Evolutionary conservation across 2,329 filamentous ascomycete genomes (phyloP), one percentile per base, ranked within the genome.

Genomic region (Cordyceps militaris): DNA sequence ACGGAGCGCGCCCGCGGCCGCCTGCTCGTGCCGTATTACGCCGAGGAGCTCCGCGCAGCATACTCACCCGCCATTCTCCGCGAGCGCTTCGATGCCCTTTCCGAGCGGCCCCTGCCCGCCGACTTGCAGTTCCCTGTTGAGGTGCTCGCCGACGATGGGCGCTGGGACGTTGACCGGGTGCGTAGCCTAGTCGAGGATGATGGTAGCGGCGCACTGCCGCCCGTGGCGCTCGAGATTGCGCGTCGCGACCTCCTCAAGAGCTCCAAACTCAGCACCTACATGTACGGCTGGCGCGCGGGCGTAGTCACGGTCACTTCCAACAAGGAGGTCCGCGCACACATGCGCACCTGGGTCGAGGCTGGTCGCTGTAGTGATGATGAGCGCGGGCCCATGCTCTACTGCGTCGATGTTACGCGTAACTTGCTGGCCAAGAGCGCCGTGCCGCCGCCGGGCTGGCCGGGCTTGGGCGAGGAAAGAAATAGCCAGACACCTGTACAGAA

Each of bases 271-370:
- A 71, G 70, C 34, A 71, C 73, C 24, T 73, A 73, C 60, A 66
- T 74, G 64, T 69, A 74, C 26, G 73, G 73, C 4, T 75, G 73
- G 73, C 67, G 64, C 16, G 64, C 61, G 13, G 66, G 66, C 9
- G 43, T 69, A 2, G 66, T 66, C 21, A 75, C 72, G 1, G 47
- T 75, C 2, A 75, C 73, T 7, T 74, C 72, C 5, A 75, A 75
- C 55, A 73, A 73, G 62, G 73, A 76, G 62, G 67, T 73, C 10
- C 61, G 66, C n/a, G 68, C 67, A 10, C 70, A 72, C 56, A 64
- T 73, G 6, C 61, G 64, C 24, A 72, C 69, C 8, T 71, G 69
- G 66, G 62, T 73, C 6, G 70, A 73, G 56, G 60, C 63, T 9
- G 61, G 69, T 40, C 62, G 71, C 5, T 63, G 53, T 5, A 32